These are phyloP conservation scores for Colletotrichum sidae DNA, from an alignment of 2,329 filamentous ascomycete species.

Conservation along the genomic window DNA sequence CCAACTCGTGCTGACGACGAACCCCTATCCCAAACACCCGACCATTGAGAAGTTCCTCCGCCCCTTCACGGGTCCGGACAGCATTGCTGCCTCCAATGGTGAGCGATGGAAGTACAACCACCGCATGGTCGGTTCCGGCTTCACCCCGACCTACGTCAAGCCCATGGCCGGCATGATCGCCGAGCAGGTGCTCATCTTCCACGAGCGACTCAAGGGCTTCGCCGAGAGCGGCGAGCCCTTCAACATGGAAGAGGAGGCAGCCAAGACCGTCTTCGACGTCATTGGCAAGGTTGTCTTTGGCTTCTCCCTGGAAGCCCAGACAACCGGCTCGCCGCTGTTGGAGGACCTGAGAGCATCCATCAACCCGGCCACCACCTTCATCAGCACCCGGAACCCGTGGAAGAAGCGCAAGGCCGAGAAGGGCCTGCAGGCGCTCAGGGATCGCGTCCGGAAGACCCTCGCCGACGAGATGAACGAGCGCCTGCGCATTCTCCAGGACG, in stretches of 20 bases:
- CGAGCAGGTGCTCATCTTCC: slow-evolving; percentile 43
- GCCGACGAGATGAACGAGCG: slow-evolving; percentile 30
- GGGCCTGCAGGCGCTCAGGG: slow-evolving; percentile 20
- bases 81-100: slow-evolving; percentile 43
- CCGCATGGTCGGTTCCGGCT: slow-evolving; percentile 44
- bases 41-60: slow-evolving; percentile 39
- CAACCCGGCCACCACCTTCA: slow-evolving; percentile 28
- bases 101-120: slow-evolving; percentile 45
- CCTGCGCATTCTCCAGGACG: slow-evolving; percentile 24
- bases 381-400: slow-evolving; percentile 29
- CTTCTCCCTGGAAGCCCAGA: slow-evolving; percentile 39
- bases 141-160: slow-evolving; percentile 42
- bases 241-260: slow-evolving; percentile 40
- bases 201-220: slow-evolving; percentile 33
- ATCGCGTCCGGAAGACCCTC: slow-evolving; percentile 20
- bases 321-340: slow-evolving; percentile 34
- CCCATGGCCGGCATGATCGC: slow-evolving; percentile 41
- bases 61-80: slow-evolving; percentile 39
- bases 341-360: slow-evolving; percentile 36
- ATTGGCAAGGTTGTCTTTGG: slow-evolving; percentile 41
- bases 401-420: slow-evolving; percentile 28
- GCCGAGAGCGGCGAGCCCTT: slow-evolving; percentile 37
- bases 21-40: slow-evolving; percentile 38
- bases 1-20: slow-evolving; percentile 41
- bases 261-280: slow-evolving; percentile 42